Evolutionary conservation across 2,329 filamentous ascomycete species (phyloP).

Genomic region (Aspergillus terreus): DNA sequence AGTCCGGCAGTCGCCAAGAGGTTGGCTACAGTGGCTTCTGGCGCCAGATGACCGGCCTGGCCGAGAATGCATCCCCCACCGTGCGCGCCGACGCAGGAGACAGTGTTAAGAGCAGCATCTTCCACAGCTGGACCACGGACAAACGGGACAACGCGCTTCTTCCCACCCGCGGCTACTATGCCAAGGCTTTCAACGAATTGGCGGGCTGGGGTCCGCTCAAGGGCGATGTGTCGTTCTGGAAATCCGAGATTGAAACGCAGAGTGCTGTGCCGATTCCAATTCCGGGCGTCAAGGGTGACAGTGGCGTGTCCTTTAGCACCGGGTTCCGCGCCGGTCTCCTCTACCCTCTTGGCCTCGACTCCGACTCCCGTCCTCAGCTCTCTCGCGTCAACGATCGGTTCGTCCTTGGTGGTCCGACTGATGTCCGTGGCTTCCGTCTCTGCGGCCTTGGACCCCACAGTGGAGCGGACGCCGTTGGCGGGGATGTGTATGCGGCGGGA

Average conservation of each 20-base stretch:
- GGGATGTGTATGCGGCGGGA: conserved; percentile 86
- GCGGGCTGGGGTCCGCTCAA: conserved; percentile 79
- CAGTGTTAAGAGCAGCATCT: conserved; percentile 81
- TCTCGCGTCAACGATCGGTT: conserved; percentile 93
- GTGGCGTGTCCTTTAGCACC: conserved; percentile 76
- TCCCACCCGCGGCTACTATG: conserved; percentile 74
- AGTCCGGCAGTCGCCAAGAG: conserved; percentile 66
- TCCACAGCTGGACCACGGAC: conserved; percentile 77
- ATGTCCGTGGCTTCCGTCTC: conserved; percentile 89
- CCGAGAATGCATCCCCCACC: conserved; percentile 71
- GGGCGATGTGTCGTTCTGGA: conserved; percentile 92
- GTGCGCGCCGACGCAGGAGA: conserved; percentile 85
- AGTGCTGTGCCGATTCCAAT: conserved; percentile 70
- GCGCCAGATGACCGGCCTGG: conserved; percentile 82
- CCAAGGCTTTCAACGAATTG: conserved; percentile 76
- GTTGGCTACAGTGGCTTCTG: conserved; percentile 77
- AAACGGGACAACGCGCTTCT: conserved; percentile 79
- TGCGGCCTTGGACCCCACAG: conserved; percentile 87
- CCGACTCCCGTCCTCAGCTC: conserved; percentile 52
- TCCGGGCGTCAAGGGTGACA: conserved; percentile 64
- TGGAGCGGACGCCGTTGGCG: conserved; percentile 78
- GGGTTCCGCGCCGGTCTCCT: conserved; percentile 78
- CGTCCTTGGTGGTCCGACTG: conserved; percentile 87
- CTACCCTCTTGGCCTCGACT: conserved; percentile 70
- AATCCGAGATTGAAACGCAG: conserved; percentile 80